phyloP scores from a whole-genome alignment of 139 green algal genomes.

The Astrephomene gubernaculifera region DNA sequence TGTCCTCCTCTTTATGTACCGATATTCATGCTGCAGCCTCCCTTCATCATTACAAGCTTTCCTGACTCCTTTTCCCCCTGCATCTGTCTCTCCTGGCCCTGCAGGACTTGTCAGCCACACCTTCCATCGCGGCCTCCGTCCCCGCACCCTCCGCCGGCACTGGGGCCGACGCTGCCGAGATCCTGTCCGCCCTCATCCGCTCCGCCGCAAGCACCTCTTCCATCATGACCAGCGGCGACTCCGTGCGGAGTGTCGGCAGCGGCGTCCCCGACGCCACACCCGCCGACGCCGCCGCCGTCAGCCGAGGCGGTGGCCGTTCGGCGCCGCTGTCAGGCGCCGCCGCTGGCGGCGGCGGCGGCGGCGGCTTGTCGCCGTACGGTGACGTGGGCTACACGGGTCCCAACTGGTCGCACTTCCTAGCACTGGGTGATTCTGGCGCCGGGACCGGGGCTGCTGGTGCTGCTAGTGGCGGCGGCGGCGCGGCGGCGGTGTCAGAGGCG shows the following conservation, averaged over 20 bases:
- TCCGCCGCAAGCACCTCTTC: background rate
- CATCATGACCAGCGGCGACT: background rate
- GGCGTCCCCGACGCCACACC: background rate
- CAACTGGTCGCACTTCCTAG: slow-evolving; percentile 1
- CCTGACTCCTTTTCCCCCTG: too few species aligned
- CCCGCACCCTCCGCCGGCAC: background rate
- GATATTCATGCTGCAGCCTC: too few species aligned
- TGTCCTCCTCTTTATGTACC: too few species aligned
- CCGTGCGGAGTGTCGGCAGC: background rate
- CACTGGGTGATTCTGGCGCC: background rate
- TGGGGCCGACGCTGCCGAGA: background rate
- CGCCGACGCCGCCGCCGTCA: background rate
- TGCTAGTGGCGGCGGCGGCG: background rate
- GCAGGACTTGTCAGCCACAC: slow-evolving; percentile 1
- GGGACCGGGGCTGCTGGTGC: background rate
- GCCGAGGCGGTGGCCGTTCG: background rate
- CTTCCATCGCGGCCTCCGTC: background rate
- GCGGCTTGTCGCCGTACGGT: background rate
- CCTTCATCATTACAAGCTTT: too few species aligned
- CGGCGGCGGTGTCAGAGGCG: background rate
- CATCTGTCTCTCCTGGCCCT: too few species aligned
- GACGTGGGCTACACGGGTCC: background rate
- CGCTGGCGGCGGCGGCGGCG: background rate
- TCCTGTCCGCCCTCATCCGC: background rate
- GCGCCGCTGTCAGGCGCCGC: background rate